Evolutionary conservation across 768 basidiomycete species (phyloP), one percentile per base, ranked within the genome.

Genomic region (Boletus pseudopeckii): DNA sequence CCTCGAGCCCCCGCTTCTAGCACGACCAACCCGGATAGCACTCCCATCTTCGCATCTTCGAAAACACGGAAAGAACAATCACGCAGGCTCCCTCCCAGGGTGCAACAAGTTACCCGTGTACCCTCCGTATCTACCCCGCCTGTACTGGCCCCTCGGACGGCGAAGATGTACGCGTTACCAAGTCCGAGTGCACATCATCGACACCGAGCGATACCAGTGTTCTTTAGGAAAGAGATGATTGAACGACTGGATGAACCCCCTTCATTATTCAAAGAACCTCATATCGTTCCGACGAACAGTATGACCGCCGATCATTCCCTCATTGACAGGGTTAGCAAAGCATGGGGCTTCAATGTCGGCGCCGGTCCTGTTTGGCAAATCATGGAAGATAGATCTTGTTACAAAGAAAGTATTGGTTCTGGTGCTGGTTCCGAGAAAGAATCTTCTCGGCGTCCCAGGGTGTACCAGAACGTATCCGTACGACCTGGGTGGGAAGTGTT

Each of bases 331-430:
- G 54, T 87, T 9, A 83, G 77, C 60, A 88, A 84, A 61, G 75
- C 85, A 0, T 88, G 84, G 85, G 83, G 86, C 0, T 83, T 80
- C 61, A 89, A 88, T 58, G 80, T 88, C 14, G 88, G 90, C 4
- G 66, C 81, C 3, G 90, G 91, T 0, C 88, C 90, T 1, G 61
- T 90, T 7, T 92, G 90, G 89, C 85, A 91, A 54, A 68, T 91
- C 34, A 69, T 80, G 40, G 91, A 93, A 63, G 91, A 93, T 58
- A 71, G 88, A 46, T 81, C 79, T 1, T 92, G 86, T 80, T 92
- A 75, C 67, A 90, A 88, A 63, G 90, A 92, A 59, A 75, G 79
- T 4, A 54, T 64, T 32, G 30, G 30, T 22, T 53, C 64, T 11
- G 70, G 71, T 3, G 55, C 65, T 9, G 55, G 59, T 26, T n/a